phyloP scores from a whole-genome alignment of 129 eudicot species.

The Pseudognaphalium luteoalbum region DNA sequence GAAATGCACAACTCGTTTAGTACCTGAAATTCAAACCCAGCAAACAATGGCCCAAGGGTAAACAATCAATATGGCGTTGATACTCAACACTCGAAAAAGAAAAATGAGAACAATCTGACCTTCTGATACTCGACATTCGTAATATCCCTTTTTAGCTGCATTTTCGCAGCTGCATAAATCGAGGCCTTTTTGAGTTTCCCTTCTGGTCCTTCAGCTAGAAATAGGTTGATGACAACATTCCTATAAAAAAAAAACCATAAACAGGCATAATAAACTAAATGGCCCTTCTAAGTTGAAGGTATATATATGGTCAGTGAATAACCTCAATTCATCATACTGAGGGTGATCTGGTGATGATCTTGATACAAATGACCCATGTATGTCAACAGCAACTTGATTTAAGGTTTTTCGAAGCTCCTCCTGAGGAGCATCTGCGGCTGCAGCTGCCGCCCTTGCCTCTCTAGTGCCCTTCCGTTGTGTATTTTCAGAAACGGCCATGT shows the following conservation, averaged over 20 bases:
- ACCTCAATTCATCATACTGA: slow-evolving; percentile 70
- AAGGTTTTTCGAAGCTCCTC: slow-evolving; percentile 60
- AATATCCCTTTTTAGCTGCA: slow-evolving; percentile 54
- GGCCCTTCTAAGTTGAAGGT: not conserved
- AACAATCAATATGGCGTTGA: not conserved
- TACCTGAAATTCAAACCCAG: slow-evolving; percentile 47
- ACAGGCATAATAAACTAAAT: slow-evolving; percentile 9
- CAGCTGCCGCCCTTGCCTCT: slow-evolving; percentile 56
- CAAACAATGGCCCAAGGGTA: not conserved
- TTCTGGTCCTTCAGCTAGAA: slow-evolving; percentile 63
- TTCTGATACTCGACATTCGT: slow-evolving; percentile 52
- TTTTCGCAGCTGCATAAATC: slow-evolving; percentile 70
- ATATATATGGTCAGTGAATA: slow-evolving; percentile 4
- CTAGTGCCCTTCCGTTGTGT: slow-evolving; percentile 38
- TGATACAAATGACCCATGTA: slow-evolving; percentile 68
- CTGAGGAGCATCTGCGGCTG: slow-evolving; percentile 58
- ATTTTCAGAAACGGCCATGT: slow-evolving; percentile 52
- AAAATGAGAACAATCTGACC: slow-evolving; percentile 35
- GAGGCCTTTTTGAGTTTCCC: slow-evolving; percentile 77
- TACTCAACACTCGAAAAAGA: not conserved
- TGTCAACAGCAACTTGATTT: slow-evolving; percentile 59
- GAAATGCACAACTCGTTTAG: slow-evolving; percentile 53
- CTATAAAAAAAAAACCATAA: slow-evolving; percentile 36
- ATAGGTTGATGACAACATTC: slow-evolving; percentile 69
- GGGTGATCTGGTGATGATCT: slow-evolving; percentile 72